Evolutionary conservation across 2,329 filamentous ascomycete genomes (phyloP), one percentile per base, ranked within the genome.

Genomic region (Massarina eburnea): DNA sequence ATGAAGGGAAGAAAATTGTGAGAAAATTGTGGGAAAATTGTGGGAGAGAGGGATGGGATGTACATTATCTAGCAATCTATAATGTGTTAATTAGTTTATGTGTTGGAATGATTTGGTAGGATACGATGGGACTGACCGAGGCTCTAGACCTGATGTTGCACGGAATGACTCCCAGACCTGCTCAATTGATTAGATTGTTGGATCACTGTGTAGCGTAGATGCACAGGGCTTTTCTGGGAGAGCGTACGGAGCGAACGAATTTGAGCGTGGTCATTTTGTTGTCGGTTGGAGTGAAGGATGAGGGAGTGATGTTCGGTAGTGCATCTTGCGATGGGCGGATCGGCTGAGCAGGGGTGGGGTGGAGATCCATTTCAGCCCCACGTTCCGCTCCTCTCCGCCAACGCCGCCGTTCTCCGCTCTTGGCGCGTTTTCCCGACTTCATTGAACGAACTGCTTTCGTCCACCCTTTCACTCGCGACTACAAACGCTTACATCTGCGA

Each of bases 101-200:
- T 32, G 8, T 4, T 33, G 8, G 19, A 26, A 26, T 26, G 10
- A 6, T 6, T 24, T 10, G 17, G n/a, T 30, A 29, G 1, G 4
- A 17, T 18, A 15, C 10, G n/a, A 15, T 20, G 29, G 42, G 22
- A 21, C 41, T 34, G 36, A 95, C 91, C 88, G 88, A 67, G 90
- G 90, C 70, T 96, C 92, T 17, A 97, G 74, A 6, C 91, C 91
- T 4, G 91, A 96, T 54, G 89, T 88, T 55, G 82, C 81, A 74
- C 88, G 83, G 71, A 96, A 96, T 2, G 89, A 91, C 67, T 88
- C 86, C 76, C 90, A 81, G 37, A 95, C 89, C 89, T 94, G 47
- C 15, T 47, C 30, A 39, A 42, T 42, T 17, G 39, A 42, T 72
- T 27, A 70, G 56, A 49, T 20, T 24, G 46, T 32, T 45, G 49